phyloP scores from a whole-genome alignment of 176 grass and related monocot species.

The Oryza australiensis region DNA sequence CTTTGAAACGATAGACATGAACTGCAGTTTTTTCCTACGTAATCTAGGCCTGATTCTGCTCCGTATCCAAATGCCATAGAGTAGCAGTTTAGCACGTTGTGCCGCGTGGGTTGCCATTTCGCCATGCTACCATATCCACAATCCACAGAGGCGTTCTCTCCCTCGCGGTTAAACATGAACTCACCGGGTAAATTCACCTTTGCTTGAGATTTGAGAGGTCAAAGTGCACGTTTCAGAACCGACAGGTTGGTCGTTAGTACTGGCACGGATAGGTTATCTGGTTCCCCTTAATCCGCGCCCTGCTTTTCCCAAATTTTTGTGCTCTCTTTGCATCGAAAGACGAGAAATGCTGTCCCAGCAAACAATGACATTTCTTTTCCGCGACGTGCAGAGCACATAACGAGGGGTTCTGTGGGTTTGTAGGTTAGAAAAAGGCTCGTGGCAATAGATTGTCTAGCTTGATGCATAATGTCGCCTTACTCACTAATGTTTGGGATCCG shows the following conservation, averaged over 20 bases:
- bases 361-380: not conserved
- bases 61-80: not conserved
- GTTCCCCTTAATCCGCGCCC: not conserved
- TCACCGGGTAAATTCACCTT: not conserved
- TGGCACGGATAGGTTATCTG: not conserved
- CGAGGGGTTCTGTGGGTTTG: not conserved
- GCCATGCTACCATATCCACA: too few relatives aligned
- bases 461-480: not conserved
- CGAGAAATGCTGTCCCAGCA: not conserved
- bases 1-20: too few relatives aligned
- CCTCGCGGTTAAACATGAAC: not conserved
- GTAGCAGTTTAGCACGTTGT: not conserved
- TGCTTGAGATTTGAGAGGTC: not conserved
- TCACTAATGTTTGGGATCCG: too few relatives aligned
- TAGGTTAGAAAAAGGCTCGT: not conserved
- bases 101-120: not conserved
- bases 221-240: not conserved
- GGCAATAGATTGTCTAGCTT: not conserved
- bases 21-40: not conserved
- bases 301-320: not conserved
- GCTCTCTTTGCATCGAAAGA: not conserved
- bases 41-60: not conserved
- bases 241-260: not conserved
- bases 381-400: not conserved
- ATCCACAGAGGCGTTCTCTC: not conserved